Conservation (phyloP, 495 filamentous ascomycete genomes). For the Aeminium ludgeri region DNA sequence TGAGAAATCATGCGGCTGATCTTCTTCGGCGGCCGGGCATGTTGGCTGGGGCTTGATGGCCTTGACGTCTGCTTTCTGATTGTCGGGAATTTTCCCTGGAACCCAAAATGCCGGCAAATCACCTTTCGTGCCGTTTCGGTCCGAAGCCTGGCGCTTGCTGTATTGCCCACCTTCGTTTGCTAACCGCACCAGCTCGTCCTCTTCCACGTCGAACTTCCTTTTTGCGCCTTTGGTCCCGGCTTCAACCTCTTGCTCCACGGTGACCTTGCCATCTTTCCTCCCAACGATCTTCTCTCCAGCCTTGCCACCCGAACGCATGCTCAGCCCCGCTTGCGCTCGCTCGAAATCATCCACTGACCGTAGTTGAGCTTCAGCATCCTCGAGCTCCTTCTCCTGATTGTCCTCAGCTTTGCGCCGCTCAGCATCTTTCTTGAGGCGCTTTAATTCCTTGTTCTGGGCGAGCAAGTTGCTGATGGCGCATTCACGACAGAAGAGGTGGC, state of each 20-base stretch:
- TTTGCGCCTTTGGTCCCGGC: conserved; percentile 32
- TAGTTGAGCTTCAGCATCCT: conserved; percentile 36
- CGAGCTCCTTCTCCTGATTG: conserved; percentile 29
- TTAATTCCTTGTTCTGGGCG: conserved; percentile 83
- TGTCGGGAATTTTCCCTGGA: conserved; percentile 58
- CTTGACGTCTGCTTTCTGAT: conserved; percentile 33
- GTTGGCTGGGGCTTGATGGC: conserved; percentile 42
- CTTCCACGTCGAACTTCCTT: conserved; percentile 70
- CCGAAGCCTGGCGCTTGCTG: conserved; percentile 37
- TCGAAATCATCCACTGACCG: conserved; percentile 29
- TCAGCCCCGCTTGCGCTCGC: conserved; percentile 46
- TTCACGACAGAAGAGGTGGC: conserved; percentile 93
- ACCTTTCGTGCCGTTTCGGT: conserved; percentile 33
- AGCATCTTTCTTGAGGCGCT: conserved; percentile 51
- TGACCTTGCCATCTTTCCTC: conserved; percentile 27
- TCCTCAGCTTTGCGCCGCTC: conserved; percentile 44
- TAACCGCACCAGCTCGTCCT: conserved; percentile 57
- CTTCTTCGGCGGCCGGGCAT: conserved; percentile 61
- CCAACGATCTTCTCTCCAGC: conserved; percentile 25
- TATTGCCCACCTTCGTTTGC: conserved; percentile 52
- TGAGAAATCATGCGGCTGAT: conserved; percentile 57
- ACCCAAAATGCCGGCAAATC: conserved; percentile 91
- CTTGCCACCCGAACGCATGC: conserved; percentile 30
- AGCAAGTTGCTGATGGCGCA: conserved; percentile 85
- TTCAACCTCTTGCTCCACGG: conserved; percentile 25